phyloP scores from a whole-genome alignment of 805 yeast genomes.

The Nakazawaea ishiwadae region DNA sequence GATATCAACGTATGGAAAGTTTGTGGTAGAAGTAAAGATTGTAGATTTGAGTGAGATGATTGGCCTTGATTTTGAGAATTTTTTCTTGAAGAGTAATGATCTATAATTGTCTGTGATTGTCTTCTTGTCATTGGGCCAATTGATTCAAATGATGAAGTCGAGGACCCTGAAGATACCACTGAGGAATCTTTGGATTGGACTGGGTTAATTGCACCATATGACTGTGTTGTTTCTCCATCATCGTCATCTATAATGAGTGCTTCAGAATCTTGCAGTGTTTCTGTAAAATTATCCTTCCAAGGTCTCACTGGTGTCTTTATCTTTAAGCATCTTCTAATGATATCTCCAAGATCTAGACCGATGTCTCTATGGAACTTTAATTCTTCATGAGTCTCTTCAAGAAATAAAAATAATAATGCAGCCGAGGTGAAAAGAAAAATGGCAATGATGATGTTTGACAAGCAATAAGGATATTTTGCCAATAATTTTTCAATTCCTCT shows the following conservation, averaged over 20 bases:
- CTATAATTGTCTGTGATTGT: conserved; percentile 7
- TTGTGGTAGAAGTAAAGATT: conserved; percentile 15
- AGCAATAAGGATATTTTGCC: conserved; percentile 40
- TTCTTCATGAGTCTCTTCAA: conserved; percentile 41
- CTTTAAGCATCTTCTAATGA: conserved; percentile 18
- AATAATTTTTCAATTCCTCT: conserved; percentile 15
- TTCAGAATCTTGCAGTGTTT: background rate
- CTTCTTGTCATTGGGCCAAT: conserved; percentile 12
- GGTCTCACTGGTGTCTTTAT: conserved; percentile 10
- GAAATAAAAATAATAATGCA: conserved; percentile 35
- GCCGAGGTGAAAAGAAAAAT: conserved; percentile 29
- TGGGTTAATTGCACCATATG: background rate
- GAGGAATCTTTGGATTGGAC: background rate
- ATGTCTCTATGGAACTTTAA: conserved; percentile 34
- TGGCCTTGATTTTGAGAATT: background rate
- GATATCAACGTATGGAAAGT: conserved; percentile 19
- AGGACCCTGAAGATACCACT: background rate
- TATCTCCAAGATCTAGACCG: conserved; percentile 42
- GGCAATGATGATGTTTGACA: conserved; percentile 48
- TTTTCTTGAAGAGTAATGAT: conserved; percentile 1
- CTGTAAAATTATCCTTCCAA: too few relatives aligned
- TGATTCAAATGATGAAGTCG: conserved; percentile 2
- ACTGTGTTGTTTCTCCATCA: background rate
- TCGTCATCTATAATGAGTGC: background rate
- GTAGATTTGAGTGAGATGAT: conserved; percentile 6